Base-by-base conservation (phyloP, 2,329 filamentous ascomycete species). In the Pezicula carpinea region DNA sequence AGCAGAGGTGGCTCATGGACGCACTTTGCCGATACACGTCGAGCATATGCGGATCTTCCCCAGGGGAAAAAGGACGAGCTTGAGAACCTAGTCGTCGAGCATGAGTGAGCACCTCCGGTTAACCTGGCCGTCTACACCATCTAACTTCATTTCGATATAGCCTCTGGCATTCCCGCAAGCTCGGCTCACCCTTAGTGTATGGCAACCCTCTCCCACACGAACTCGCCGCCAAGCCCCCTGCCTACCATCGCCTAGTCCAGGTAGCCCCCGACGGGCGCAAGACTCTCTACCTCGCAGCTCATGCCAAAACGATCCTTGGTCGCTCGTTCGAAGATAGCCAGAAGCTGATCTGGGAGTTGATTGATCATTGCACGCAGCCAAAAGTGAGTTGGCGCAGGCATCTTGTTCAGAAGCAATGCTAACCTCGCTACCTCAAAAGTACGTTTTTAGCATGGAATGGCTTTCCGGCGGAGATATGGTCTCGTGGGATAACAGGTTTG, bases 1-100 rank as follows among this genome's bases (percentile, higher is more conserved):
- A 38, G 57, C 0, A 66, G 65, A 2, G 64, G 62, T 3, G 74
- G 74, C 17, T 75, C 74, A 15, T 66, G 71, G 43, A 79, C 75
- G 3, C 70, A 73, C 22, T 79, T 75, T 52, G 72, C 72, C 2
- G 76, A 80, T 57, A 70, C 71, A 6, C 64, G 76, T 4, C 66
- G 71, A 0, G 75, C 76, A 3, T 77, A 66, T 46, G 68, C 70
- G 14, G 69, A 72, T 14, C 63, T 79, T 1, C 64, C 66, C 0
- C 49, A 57, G 0, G 61, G 62, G 6, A 35, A 49, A n/a, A 51
- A 43, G 13, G 39, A 43, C n/a, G 65, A 66, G 8, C 59, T 60
- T 34, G 60, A 65, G 4, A 64, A 72, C 43, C 71, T 70, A 42
- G 63, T 77, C 4, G 72, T 69, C n/a, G 65, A 62, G 15, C 72